These are phyloP conservation scores for Rhododendron simsii DNA, from an alignment of 148 eudicot genomes.

Conservation along the genomic window DNA sequence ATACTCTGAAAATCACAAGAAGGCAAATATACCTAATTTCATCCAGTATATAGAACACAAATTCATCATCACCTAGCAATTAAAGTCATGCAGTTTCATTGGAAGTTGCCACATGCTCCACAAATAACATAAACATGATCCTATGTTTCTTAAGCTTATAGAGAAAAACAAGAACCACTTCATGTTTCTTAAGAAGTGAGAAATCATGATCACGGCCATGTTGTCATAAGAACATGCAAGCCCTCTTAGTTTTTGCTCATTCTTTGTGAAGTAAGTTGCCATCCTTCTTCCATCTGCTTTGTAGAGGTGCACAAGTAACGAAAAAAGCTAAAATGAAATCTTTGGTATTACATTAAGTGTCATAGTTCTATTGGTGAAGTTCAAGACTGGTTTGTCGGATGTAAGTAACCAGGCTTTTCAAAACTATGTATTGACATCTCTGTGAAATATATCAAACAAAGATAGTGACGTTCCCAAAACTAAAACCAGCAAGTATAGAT, in stretches of 20 bases:
- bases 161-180: background rate
- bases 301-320: background rate
- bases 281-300: background rate
- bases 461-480: background rate
- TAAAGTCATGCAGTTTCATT: background rate
- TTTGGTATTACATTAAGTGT: background rate
- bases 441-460: background rate
- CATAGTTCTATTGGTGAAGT: background rate
- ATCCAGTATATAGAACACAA: background rate
- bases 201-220: background rate
- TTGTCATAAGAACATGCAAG: background rate
- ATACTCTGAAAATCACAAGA: background rate
- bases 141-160: background rate
- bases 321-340: background rate
- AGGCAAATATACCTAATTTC: background rate
- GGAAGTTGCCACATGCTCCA: background rate
- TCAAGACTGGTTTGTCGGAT: background rate
- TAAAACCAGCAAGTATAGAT: background rate
- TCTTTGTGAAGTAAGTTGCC: background rate
- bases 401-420: background rate
- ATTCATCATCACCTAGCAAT: background rate
- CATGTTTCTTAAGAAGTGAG: background rate
- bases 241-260: background rate
- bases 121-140: background rate
- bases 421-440: background rate